Base-by-base conservation (phyloP, 2,329 filamentous ascomycete species). In the Chrysosporium keratinophilum region DNA sequence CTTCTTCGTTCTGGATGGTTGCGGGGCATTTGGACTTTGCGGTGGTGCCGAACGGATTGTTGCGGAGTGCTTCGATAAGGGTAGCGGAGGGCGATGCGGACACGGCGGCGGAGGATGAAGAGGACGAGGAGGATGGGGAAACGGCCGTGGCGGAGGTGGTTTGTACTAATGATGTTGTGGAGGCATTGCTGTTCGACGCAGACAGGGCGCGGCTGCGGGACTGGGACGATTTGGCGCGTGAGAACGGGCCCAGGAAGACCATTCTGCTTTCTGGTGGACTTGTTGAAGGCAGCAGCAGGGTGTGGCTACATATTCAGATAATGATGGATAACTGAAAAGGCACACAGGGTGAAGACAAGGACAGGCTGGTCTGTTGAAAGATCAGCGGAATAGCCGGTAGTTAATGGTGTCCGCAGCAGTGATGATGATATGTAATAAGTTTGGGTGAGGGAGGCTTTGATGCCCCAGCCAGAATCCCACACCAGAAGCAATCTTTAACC, bases 51-150 rank as follows among this genome's bases (percentile, higher is more conserved):
- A 28, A 67, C 56, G 72, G 71, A 50, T 74, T 73, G 54, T 68
- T 70, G 54, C 71, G 69, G 11, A 74, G 65, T 6, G 71, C 71
- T 64, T 74, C 71, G 53, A 61, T 65, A 43, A 74, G 64, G 11
- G 70, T 71, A 20, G 68, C 62, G 23, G 68, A 64, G 54, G 65
- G 56, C n/a, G 51, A 43, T 42, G 51, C 35, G 56, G 60, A 59
- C 28, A 59, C 59, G 40, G 59, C 42, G 46, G 59, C 9, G 44
- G 40, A 15, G 5, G 48, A 19, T 31, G 53, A 43, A 7, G 48
- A 35, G 11, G 48, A 46, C 5, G 50, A 55, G 14, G 54, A 40
- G 6, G 52, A 39, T 28, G 23, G 3, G 3, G 23, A 7, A 28
- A 28, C 46, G 37, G 52, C n/a, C n/a, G 54, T 50, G 20, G 31